These are phyloP conservation scores for Pyrenophora graminea DNA, from an alignment of 2,329 filamentous ascomycete species.

Conservation along the genomic window DNA sequence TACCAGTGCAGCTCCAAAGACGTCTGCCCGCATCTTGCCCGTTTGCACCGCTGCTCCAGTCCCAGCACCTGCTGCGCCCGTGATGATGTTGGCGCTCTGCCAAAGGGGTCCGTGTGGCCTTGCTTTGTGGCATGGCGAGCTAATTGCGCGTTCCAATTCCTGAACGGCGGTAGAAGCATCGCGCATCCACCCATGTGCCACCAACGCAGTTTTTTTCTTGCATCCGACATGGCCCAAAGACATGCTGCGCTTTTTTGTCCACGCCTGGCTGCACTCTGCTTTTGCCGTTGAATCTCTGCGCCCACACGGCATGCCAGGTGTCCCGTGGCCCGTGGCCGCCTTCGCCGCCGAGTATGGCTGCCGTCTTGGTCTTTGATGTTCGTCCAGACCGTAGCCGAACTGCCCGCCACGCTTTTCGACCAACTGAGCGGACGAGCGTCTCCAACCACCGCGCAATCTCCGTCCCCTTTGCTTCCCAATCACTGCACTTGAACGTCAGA, in stretches of 20 bases:
- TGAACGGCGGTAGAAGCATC: conserved; percentile 16
- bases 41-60: neutral
- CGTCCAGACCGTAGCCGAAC: neutral
- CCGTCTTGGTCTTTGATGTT: conserved; percentile 6
- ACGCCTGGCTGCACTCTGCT: too few species aligned
- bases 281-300: too few species aligned
- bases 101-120: conserved; percentile 12
- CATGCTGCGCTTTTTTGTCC: neutral
- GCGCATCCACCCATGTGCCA: conserved; percentile 10
- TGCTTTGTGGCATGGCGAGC: conserved; percentile 9
- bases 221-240: conserved; percentile 3
- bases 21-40: neutral
- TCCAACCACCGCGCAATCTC: conserved; percentile 4
- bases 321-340: neutral
- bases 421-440: conserved; percentile 1
- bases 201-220: conserved; percentile 4
- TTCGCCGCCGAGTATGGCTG: neutral
- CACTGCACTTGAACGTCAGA: too few species aligned
- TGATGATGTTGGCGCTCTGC: conserved; percentile 1
- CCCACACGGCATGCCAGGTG: neutral
- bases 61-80: neutral
- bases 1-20: too few species aligned
- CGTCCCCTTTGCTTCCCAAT: neutral
- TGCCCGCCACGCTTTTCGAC: conserved; percentile 2
- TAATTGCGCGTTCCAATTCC: conserved; percentile 16